Evolutionary conservation across 2,329 filamentous ascomycete genomes (phyloP).

Genomic region (Trichothecium roseum): DNA sequence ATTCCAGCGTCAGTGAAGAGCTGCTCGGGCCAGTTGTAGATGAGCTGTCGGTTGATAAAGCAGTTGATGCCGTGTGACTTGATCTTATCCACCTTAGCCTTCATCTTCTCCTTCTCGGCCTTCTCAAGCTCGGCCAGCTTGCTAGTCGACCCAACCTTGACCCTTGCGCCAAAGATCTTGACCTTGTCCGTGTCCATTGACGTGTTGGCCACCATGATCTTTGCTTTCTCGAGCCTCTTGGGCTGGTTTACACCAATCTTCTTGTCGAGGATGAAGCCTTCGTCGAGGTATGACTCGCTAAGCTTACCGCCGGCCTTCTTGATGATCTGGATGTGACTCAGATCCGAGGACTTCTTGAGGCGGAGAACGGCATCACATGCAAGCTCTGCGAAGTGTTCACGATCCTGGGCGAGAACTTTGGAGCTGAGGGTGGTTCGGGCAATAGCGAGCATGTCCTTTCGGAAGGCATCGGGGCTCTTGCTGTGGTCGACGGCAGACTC

Average conservation of each 20-base stretch:
- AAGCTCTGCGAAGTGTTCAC: conserved; percentile 80
- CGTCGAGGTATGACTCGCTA: conserved; percentile 92
- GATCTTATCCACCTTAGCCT: conserved; percentile 97
- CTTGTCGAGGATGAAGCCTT: conserved; percentile 98
- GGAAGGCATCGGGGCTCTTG: conserved; percentile 72
- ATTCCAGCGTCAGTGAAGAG: conserved; percentile 96
- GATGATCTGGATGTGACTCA: conserved; percentile 98
- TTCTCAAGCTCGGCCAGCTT: conserved; percentile 98
- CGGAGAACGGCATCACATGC: conserved; percentile 87
- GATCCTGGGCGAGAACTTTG: conserved; percentile 91
- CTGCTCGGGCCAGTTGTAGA: conserved; percentile 99
- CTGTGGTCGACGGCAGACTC: conserved; percentile 84
- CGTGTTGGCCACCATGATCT: conserved; percentile 95
- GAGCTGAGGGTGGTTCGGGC: conserved; percentile 93
- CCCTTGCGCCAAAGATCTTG: conserved; percentile 95
- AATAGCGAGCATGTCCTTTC: conserved; percentile 81
- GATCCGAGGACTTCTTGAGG: conserved; percentile 80
- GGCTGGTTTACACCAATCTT: conserved; percentile 98
- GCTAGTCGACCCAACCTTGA: conserved; percentile 92
- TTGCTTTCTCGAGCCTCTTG: conserved; percentile 93
- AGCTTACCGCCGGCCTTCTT: conserved; percentile 98
- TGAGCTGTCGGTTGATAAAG: conserved; percentile 98
- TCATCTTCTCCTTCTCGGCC: conserved; percentile 99
- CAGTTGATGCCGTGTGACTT: conserved; percentile 99
- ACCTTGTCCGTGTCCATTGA: conserved; percentile 99